Conservation (phyloP, 805 yeast genomes). For the Yamadazyma scolyti region DNA sequence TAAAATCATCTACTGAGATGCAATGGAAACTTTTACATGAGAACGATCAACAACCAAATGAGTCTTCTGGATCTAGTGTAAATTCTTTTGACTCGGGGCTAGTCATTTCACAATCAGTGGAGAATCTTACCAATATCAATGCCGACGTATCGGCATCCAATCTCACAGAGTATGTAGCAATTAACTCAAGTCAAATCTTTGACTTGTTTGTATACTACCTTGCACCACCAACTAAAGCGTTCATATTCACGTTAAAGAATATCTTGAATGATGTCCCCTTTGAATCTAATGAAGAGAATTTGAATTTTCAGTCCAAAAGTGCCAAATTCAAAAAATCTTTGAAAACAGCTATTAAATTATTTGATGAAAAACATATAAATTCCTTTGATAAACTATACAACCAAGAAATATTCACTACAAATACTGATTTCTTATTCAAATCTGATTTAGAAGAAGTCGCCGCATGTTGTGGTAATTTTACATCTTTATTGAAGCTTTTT, state of each 20-base stretch:
- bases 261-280: slow-evolving; percentile 61
- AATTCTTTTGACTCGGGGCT: slow-evolving; percentile 17
- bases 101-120: slow-evolving; percentile 23
- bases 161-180: slow-evolving; percentile 17
- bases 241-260: slow-evolving; percentile 58
- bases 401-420: slow-evolving; percentile 45
- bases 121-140: slow-evolving; percentile 23
- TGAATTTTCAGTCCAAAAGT: slow-evolving; percentile 33
- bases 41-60: slow-evolving; percentile 1
- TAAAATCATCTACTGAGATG: slow-evolving; percentile 65
- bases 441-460: slow-evolving; percentile 77
- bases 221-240: slow-evolving; percentile 71
- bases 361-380: slow-evolving; percentile 50
- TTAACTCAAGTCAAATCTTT: slow-evolving; percentile 47
- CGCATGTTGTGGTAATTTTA: slow-evolving; percentile 79
- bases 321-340: slow-evolving; percentile 46
- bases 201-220: slow-evolving; percentile 62
- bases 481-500: slow-evolving; percentile 59
- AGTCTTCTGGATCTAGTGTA: slow-evolving; percentile 18
- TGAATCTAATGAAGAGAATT: slow-evolving; percentile 24
- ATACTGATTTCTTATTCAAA: slow-evolving; percentile 32
- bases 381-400: slow-evolving; percentile 59
- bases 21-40: slow-evolving; percentile 52
- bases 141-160: slow-evolving; percentile 9
- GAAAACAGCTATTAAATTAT: slow-evolving; percentile 49